Evolutionary conservation across 371 early-diverging fungal genomes (phyloP).

Genomic region (Nematocida sp.): DNA sequence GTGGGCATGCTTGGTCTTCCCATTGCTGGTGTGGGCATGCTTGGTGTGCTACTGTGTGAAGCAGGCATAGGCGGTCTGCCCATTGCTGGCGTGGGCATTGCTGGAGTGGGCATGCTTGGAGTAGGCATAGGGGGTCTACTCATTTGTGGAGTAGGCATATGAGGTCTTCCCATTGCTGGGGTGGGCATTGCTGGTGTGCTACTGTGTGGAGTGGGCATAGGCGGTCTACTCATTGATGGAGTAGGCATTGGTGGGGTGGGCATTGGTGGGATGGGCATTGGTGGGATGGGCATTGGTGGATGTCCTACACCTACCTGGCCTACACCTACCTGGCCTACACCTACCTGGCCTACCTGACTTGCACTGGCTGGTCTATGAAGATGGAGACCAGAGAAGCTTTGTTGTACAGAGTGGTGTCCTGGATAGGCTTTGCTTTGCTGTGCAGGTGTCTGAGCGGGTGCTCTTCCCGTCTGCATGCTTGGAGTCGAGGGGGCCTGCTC

Average conservation of each 20-base stretch:
- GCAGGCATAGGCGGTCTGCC: not conserved
- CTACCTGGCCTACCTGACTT: too few species aligned
- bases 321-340: too few species aligned
- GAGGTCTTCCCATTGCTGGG: not conserved
- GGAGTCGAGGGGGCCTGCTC: not conserved
- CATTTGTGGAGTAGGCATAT: not conserved
- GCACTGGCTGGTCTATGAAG: too few species aligned
- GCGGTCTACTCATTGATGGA: not conserved
- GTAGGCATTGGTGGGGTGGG: too few species aligned
- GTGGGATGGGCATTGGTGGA: too few species aligned
- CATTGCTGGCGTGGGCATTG: not conserved
- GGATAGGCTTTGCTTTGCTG: too few species aligned
- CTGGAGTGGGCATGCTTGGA: not conserved
- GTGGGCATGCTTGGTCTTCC: not conserved
- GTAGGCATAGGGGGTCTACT: not conserved
- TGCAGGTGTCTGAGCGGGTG: not conserved
- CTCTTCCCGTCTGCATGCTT: not conserved
- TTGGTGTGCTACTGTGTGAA: not conserved
- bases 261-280: too few species aligned
- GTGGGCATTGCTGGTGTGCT: not conserved
- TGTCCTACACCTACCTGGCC: too few species aligned
- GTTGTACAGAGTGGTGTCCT: too few species aligned
- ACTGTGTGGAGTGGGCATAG: not conserved
- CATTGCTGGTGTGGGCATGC: not conserved
- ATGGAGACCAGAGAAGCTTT: too few species aligned